Conservation (phyloP, 345 rosid genomes). For the Clarkia xantiana region DNA sequence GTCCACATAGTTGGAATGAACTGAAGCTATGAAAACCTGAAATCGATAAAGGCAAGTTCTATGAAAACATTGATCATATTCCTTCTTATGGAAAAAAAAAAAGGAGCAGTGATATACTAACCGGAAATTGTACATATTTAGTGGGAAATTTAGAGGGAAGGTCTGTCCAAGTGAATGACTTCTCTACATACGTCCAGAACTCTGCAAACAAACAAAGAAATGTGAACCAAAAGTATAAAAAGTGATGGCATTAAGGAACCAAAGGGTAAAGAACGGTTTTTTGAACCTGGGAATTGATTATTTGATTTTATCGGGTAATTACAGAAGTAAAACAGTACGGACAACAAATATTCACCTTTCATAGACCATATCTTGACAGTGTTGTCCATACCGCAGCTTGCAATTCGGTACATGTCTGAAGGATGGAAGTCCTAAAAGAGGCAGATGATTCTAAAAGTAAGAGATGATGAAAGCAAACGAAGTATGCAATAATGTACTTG, state of each 20-base stretch:
- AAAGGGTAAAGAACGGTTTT: no score
- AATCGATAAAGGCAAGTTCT: slow-evolving; percentile 8
- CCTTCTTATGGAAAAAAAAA: background rate
- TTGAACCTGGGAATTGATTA: background rate
- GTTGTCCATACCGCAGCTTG: slow-evolving; percentile 97
- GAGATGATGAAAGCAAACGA: background rate
- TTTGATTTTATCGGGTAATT: background rate
- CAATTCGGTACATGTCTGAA: slow-evolving; percentile 62
- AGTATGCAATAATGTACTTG: background rate
- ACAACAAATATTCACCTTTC: slow-evolving; percentile 45
- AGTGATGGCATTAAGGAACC: background rate
- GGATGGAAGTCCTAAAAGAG: slow-evolving; percentile 81
- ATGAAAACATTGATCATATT: background rate
- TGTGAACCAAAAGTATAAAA: background rate
- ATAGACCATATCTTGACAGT: slow-evolving; percentile 93
- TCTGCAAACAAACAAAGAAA: slow-evolving; percentile 29
- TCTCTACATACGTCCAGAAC: slow-evolving; percentile 92
- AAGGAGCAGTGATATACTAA: slow-evolving; percentile 20
- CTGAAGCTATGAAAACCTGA: slow-evolving; percentile 86
- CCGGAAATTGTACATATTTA: slow-evolving; percentile 90
- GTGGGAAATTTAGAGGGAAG: slow-evolving; percentile 87
- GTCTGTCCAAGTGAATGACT: slow-evolving; percentile 89
- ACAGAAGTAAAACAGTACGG: background rate
- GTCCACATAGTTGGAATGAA: slow-evolving; percentile 89
- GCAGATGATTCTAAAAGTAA: slow-evolving; percentile 4